These are phyloP conservation scores for Trametes cingulata DNA, from an alignment of 768 basidiomycete genomes.

Conservation along the genomic window DNA sequence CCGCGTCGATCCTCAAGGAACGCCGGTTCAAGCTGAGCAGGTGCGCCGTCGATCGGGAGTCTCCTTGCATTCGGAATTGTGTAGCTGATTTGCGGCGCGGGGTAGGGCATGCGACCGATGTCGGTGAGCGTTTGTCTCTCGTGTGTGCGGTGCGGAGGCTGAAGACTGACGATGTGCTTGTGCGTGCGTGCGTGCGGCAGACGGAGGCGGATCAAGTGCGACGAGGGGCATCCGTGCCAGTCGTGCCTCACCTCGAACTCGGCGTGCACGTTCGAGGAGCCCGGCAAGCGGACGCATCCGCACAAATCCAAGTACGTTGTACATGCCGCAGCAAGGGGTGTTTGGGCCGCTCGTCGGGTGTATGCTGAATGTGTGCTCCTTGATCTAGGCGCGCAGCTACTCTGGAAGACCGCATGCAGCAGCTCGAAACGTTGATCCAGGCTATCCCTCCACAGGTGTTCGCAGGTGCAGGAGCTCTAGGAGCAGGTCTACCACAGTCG, in stretches of 20 bases:
- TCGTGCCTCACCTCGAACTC: conserved; percentile 83
- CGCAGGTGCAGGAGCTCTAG: conserved; percentile 43
- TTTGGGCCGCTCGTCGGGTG: neutral
- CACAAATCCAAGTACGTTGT: conserved; percentile 82
- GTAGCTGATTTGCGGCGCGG: neutral
- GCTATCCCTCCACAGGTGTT: conserved; percentile 84
- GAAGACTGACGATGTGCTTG: neutral
- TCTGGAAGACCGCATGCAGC: conserved; percentile 86
- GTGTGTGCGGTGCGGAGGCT: neutral
- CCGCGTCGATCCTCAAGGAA: conserved; percentile 57
- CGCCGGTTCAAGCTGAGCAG: conserved; percentile 87
- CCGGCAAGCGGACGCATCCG: conserved; percentile 81
- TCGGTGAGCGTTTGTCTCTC: conserved; percentile 54
- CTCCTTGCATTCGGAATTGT: neutral
- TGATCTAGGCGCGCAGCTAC: conserved; percentile 70
- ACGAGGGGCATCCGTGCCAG: conserved; percentile 88
- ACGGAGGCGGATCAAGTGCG: conserved; percentile 82
- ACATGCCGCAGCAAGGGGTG: conserved; percentile 5
- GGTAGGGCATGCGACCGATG: conserved; percentile 86
- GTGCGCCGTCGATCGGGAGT: conserved; percentile 40
- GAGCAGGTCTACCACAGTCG: conserved; percentile 34
- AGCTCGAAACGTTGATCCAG: conserved; percentile 81
- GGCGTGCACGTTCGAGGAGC: conserved; percentile 84
- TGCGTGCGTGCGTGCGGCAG: conserved; percentile 40
- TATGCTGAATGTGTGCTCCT: neutral